A percentile compares a stretch with the other conserved stretches of the same genome.
Conservation (phyloP, 1,139 yeast species). For the Starmera stellimalicola region DNA sequence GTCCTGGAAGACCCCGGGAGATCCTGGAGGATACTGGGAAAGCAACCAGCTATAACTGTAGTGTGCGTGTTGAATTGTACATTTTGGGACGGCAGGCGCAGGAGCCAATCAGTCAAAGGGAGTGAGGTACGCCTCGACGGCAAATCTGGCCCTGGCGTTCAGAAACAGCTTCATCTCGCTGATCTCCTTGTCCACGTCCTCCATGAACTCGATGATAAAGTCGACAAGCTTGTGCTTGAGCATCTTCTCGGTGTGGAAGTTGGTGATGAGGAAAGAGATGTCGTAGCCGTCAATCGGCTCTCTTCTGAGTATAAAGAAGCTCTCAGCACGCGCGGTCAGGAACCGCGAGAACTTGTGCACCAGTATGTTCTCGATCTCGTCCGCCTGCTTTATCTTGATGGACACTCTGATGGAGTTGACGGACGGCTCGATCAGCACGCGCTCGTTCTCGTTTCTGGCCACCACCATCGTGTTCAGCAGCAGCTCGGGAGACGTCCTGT, state of each 20-base stretch:
- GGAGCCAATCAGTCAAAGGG: constrained; percentile 43
- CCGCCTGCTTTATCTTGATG: constrained; percentile 92
- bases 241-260: constrained; percentile 93
- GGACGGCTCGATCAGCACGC: constrained; percentile 87
- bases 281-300: constrained; percentile 88
- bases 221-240: constrained; percentile 91
- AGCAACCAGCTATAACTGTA: too few relatives aligned
- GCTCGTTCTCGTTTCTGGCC: constrained; percentile 90
- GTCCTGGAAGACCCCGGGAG: too few relatives aligned
- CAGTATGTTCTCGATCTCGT: constrained; percentile 88
- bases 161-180: constrained; percentile 96
- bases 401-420: constrained; percentile 85
- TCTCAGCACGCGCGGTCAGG: constrained; percentile 91
- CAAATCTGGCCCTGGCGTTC: constrained; percentile 95
- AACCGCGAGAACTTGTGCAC: constrained; percentile 93
- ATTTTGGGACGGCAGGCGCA: too few relatives aligned
- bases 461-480: constrained; percentile 83
- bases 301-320: constrained; percentile 84
- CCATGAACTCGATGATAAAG: constrained; percentile 96
- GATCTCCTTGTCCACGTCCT: constrained; percentile 96
- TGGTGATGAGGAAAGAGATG: constrained; percentile 86
- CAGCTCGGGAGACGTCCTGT: constrained; percentile 68
- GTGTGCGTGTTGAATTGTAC: too few relatives aligned
- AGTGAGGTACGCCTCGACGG: constrained; percentile 88
- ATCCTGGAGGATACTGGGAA: too few relatives aligned